A percentile compares a stretch with the other conserved stretches of the same genome.
Evolutionary conservation across 208 protist species (phyloP).

Genomic region (Leishmania major): DNA sequence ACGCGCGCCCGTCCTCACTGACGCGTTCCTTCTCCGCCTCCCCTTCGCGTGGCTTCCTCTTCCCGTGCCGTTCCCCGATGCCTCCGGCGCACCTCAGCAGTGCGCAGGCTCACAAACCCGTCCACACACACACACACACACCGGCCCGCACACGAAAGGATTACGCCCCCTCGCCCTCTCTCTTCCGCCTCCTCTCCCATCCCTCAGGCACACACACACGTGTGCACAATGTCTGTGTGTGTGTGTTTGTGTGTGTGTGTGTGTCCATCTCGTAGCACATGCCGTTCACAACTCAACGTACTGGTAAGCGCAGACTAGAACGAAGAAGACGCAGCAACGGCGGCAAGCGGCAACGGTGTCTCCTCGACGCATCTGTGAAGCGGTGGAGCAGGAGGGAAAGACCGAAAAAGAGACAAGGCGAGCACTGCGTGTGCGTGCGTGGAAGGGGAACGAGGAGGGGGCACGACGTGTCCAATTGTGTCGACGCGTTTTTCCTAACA

Average conservation of each 20-base stretch:
- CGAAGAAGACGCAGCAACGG: neutral
- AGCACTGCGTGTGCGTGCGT: neutral
- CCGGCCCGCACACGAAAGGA: neutral
- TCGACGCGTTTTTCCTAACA: neutral
- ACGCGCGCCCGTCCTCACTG: neutral
- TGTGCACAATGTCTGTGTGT: neutral
- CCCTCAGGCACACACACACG: neutral
- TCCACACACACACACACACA: neutral
- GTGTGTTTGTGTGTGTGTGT: neutral
- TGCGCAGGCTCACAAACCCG: neutral
- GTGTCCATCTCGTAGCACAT: neutral
- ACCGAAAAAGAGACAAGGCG: neutral
- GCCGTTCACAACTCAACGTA: neutral
- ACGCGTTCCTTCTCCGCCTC: neutral
- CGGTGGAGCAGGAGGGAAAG: neutral
- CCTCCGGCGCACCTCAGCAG: neutral
- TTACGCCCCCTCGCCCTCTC: neutral
- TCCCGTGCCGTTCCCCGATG: neutral
- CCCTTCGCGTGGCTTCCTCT: neutral
- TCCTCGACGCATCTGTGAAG: neutral
- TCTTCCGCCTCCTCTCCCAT: neutral
- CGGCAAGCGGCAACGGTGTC: neutral
- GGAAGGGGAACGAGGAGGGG: neutral
- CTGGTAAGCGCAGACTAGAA: neutral
- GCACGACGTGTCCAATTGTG: too few species aligned